Percentiles rank a stretch among this genome's conserved stretches.
Conservation (phyloP, 768 basidiomycete species). For the Boletus reticuloceps region DNA sequence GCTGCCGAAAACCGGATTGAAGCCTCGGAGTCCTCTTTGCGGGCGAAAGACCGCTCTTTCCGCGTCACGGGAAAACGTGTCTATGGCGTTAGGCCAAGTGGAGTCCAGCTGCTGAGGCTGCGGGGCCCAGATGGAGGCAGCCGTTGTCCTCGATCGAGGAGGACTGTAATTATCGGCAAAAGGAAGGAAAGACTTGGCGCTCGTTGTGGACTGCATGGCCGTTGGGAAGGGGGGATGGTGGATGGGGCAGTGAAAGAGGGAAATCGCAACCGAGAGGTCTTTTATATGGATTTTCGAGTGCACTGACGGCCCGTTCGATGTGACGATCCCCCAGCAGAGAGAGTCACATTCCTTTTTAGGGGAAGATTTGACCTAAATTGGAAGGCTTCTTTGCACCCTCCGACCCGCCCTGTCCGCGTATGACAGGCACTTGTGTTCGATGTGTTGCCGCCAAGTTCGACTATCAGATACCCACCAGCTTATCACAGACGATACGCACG, state of each 20-base stretch:
- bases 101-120: conserved; percentile 66
- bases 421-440: conserved; percentile 28
- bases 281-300: conserved; percentile 36
- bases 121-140: conserved; percentile 79
- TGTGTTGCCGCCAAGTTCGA: conserved; percentile 17
- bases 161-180: conserved; percentile 41
- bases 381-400: conserved; percentile 31
- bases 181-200: conserved; percentile 29
- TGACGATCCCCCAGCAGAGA: conserved; percentile 31
- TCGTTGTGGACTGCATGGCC: conserved; percentile 28
- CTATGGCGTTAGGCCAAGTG: conserved; percentile 67
- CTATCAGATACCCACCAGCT: conserved; percentile 22
- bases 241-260: conserved; percentile 41
- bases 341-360: conserved; percentile 33
- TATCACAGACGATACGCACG: conserved; percentile 3
- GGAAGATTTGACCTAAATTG: conserved; percentile 27
- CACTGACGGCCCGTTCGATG: conserved; percentile 20
- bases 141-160: conserved; percentile 39
- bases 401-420: conserved; percentile 16
- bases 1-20: conserved; percentile 29
- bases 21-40: conserved; percentile 25
- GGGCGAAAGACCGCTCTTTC: conserved; percentile 38
- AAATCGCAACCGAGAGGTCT: conserved; percentile 16
- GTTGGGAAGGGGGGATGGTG: conserved; percentile 35
- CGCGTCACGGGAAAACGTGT: conserved; percentile 54